Evolutionary conservation across 805 yeast species (phyloP).

Genomic region (Candida incommunis): DNA sequence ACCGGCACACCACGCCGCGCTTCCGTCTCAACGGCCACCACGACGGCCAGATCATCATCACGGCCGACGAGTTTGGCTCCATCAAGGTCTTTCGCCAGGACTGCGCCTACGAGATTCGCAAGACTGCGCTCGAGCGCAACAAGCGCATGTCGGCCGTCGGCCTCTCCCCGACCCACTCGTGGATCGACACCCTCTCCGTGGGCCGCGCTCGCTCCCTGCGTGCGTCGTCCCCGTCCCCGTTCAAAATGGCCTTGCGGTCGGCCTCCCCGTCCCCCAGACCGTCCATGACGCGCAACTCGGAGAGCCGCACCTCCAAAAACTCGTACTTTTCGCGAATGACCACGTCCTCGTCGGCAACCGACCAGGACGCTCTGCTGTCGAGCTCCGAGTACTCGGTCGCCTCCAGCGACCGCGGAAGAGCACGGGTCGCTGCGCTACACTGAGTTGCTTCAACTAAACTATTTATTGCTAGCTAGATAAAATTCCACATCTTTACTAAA

Average conservation of each 20-base stretch:
- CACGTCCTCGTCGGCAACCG: background rate
- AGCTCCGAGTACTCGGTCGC: too few species aligned
- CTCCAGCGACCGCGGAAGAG: too few species aligned
- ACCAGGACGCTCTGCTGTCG: too few species aligned
- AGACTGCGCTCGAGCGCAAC: constrained; percentile 6
- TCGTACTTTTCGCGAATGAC: background rate
- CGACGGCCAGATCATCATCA: constrained; percentile 41
- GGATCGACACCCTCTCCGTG: background rate
- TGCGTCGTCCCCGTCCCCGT: background rate
- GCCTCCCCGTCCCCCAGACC: background rate
- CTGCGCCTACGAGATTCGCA: constrained; percentile 33
- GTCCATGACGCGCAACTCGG: background rate
- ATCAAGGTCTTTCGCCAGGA: constrained; percentile 76
- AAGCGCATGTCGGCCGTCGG: background rate
- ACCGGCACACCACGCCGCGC: background rate
- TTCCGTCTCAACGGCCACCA: constrained; percentile 8
- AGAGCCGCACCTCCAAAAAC: background rate
- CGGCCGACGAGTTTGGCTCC: constrained; percentile 60
- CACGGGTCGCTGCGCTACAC: too few species aligned
- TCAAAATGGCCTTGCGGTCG: background rate
- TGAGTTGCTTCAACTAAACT: too few species aligned
- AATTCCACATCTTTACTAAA: too few species aligned
- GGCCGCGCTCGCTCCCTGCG: background rate
- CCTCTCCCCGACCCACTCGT: background rate
- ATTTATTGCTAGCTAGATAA: too few species aligned